These are phyloP conservation scores for Cantharellus cinnabarinus DNA, from an alignment of 768 basidiomycete species.

Conservation along the genomic window DNA sequence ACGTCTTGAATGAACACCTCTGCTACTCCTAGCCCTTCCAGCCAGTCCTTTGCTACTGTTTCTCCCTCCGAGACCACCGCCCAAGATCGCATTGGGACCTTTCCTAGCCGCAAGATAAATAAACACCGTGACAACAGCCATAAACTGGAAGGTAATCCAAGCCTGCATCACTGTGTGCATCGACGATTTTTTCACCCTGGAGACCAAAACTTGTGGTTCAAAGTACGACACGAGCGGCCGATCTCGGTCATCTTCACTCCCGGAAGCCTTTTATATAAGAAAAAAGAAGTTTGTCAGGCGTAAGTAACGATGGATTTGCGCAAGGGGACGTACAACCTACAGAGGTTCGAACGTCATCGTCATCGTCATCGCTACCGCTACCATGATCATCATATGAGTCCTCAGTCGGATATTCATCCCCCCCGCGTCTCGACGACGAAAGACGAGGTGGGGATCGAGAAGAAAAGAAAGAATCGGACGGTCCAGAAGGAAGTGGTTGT, in stretches of 20 bases:
- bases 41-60: too few species aligned
- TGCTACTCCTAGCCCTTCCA: too few species aligned
- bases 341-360: neutral
- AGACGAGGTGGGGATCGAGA: neutral
- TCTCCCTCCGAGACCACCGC: neutral
- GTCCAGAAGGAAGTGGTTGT: neutral
- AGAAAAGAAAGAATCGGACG: neutral
- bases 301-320: neutral
- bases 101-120: neutral
- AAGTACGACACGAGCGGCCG: neutral
- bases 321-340: neutral
- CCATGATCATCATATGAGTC: neutral
- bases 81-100: neutral
- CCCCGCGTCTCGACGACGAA: neutral
- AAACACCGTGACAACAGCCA: neutral
- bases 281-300: neutral
- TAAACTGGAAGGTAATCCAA: constrained; percentile 1
- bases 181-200: neutral
- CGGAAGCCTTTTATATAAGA: neutral
- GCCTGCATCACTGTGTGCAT: neutral
- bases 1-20: too few species aligned
- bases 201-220: neutral
- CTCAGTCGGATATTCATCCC: neutral
- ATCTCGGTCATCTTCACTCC: neutral
- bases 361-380: neutral